These are phyloP conservation scores for Trichomonascaceae sp. DNA, from an alignment of 1,139 yeast species.

Conservation along the genomic window DNA sequence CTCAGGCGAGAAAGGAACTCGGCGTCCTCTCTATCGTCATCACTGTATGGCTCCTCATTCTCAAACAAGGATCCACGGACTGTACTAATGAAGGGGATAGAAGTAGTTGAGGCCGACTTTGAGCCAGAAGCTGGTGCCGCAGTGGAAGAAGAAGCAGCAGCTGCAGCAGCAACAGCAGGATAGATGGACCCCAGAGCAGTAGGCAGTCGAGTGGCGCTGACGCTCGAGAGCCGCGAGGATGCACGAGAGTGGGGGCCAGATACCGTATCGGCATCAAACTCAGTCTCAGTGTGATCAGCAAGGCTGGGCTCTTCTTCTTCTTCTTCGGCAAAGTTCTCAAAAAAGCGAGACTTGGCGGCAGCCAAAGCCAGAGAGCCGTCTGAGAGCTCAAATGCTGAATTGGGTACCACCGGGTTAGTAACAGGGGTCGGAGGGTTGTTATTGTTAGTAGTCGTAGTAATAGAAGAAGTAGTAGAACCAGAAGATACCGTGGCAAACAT, in stretches of 20 bases:
- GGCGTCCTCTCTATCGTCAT: too few species aligned
- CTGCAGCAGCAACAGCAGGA: background rate
- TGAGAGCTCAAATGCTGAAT: too few species aligned
- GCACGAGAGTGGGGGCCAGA: too few species aligned
- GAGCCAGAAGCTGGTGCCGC: background rate
- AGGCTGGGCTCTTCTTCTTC: background rate
- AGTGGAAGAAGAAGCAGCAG: background rate
- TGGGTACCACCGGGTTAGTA: too few species aligned
- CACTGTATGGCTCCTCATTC: too few species aligned
- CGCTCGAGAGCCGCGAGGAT: too few species aligned
- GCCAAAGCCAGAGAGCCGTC: too few species aligned
- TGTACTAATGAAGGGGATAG: background rate
- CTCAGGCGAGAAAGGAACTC: too few species aligned
- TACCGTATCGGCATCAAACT: background rate
- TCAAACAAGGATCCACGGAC: background rate
- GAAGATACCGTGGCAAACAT: conserved; percentile 5
- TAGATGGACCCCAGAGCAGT: background rate
- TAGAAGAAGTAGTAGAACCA: conserved; percentile 3
- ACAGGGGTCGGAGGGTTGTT: too few species aligned
- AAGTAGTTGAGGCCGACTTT: too few species aligned
- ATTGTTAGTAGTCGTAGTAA: too few species aligned
- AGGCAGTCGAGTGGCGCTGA: background rate
- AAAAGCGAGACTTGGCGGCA: conserved; percentile 6
- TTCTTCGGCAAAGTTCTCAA: conserved; percentile 5
- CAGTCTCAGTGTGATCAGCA: background rate